Evolutionary conservation across 2,329 filamentous ascomycete genomes (phyloP).

Genomic region (Fusarium buharicum): DNA sequence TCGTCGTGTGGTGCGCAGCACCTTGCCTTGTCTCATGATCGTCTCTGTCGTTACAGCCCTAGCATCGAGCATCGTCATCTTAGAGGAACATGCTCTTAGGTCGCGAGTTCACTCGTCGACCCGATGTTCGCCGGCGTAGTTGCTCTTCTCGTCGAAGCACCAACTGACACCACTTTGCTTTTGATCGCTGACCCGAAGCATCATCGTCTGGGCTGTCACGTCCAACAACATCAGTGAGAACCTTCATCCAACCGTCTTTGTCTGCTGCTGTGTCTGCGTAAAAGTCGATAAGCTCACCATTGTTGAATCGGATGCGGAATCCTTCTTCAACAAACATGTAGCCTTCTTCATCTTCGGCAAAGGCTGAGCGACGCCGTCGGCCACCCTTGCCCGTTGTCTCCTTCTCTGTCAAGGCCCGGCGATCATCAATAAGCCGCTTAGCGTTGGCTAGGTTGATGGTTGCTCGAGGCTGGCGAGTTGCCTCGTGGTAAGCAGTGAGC

Average conservation of each 20-base stretch:
- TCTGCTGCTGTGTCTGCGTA: slow-evolving; percentile 89
- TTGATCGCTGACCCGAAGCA: slow-evolving; percentile 53
- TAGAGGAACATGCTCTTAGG: slow-evolving; percentile 68
- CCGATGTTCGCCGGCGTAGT: slow-evolving; percentile 64
- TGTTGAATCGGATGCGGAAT: slow-evolving; percentile 98
- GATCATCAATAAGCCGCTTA: slow-evolving; percentile 92
- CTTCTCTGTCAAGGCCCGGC: slow-evolving; percentile 82
- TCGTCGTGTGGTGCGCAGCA: slow-evolving; percentile 39
- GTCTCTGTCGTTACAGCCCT: slow-evolving; percentile 23
- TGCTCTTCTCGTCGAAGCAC: slow-evolving; percentile 72
- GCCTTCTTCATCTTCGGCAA: slow-evolving; percentile 97
- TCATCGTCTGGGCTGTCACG: slow-evolving; percentile 64
- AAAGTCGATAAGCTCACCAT: slow-evolving; percentile 98
- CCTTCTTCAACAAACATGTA: slow-evolving; percentile 99
- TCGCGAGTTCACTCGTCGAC: slow-evolving; percentile 63
- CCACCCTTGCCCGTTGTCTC: slow-evolving; percentile 81
- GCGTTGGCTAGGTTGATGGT: slow-evolving; percentile 97
- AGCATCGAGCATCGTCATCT: slow-evolving; percentile 33
- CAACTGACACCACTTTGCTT: slow-evolving; percentile 73
- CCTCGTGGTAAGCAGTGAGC: slow-evolving; percentile 94
- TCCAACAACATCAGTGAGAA: slow-evolving; percentile 76
- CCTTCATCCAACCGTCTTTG: slow-evolving; percentile 95
- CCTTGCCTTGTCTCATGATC: slow-evolving; percentile 41
- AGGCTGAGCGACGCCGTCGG: slow-evolving; percentile 88
- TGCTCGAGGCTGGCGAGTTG: slow-evolving; percentile 91